A percentile compares a stretch with the other conserved stretches of the same genome.
phyloP scores from a whole-genome alignment of 2,329 filamentous ascomycete genomes.

The Calcarisporium arbuscula region DNA sequence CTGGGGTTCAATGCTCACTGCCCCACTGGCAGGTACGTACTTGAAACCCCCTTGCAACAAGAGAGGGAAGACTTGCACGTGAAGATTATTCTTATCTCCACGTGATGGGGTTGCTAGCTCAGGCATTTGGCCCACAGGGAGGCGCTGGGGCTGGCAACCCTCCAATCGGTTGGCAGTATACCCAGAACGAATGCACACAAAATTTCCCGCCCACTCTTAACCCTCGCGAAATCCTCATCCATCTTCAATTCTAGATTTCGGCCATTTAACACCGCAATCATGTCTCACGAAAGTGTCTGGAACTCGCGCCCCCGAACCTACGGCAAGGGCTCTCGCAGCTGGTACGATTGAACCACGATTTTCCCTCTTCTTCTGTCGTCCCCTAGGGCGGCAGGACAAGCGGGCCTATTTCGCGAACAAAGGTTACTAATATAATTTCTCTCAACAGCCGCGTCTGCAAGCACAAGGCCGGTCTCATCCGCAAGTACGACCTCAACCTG shows the following conservation, averaged over 20 bases:
- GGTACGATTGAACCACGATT: constrained; percentile 56
- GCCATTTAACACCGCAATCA: constrained; percentile 37
- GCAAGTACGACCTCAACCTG: constrained; percentile 96
- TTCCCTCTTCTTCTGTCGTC: constrained; percentile 1
- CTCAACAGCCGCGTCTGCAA: constrained; percentile 61
- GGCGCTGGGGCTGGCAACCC: constrained; percentile 33
- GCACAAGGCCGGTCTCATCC: constrained; percentile 97
- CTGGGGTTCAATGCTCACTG: no score
- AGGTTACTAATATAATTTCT: constrained; percentile 6
- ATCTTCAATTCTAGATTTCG: constrained; percentile 14
- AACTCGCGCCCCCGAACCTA: constrained; percentile 96
- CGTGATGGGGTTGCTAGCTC: no score
- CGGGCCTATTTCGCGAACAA: constrained; percentile 1
- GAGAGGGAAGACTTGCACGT: constrained; percentile 14
- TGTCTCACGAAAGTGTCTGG: constrained; percentile 91
- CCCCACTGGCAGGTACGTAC: no score
- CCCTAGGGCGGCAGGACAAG: no score
- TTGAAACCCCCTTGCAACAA: no score
- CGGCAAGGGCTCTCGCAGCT: constrained; percentile 91
- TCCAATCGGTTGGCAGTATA: constrained; percentile 26
- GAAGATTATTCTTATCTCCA: constrained; percentile 13
- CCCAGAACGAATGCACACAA: constrained; percentile 30
- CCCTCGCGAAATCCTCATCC: constrained; percentile 27
- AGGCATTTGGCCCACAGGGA: constrained; percentile 3
- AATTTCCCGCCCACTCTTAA: constrained; percentile 28